Conservation (phyloP, 257 asterid genomes). For the Nicotiana benthamiana region DNA sequence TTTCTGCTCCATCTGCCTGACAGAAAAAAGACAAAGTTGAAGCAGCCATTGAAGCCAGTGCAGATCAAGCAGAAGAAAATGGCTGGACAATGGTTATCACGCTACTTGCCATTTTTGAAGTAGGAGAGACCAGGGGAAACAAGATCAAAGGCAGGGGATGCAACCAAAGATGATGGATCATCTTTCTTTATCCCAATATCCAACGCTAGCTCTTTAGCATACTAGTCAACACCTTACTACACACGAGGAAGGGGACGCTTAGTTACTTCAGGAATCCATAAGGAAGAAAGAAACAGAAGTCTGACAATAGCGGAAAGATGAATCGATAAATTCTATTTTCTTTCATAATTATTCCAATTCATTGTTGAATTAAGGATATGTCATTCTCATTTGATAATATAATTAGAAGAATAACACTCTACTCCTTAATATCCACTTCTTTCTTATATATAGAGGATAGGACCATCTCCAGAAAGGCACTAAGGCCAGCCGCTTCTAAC, state of each 20-base stretch:
- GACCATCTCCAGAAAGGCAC: neutral
- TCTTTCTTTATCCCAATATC: neutral
- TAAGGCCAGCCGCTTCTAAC: neutral
- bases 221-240: neutral
- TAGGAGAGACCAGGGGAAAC: neutral
- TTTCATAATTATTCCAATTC: neutral
- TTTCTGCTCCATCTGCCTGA: neutral
- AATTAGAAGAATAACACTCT: neutral
- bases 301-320: neutral
- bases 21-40: neutral
- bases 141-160: neutral
- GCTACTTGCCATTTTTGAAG: neutral
- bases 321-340: neutral
- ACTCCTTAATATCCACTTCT: neutral
- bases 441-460: neutral
- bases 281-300: neutral
- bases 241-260: neutral
- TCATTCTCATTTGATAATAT: neutral
- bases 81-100: neutral
- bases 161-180: neutral
- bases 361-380: neutral
- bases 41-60: neutral
- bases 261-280: neutral
- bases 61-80: neutral
- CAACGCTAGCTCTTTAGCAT: neutral